Conservation (phyloP, 2,329 filamentous ascomycete species). For the Pseudogymnoascus sp. region DNA sequence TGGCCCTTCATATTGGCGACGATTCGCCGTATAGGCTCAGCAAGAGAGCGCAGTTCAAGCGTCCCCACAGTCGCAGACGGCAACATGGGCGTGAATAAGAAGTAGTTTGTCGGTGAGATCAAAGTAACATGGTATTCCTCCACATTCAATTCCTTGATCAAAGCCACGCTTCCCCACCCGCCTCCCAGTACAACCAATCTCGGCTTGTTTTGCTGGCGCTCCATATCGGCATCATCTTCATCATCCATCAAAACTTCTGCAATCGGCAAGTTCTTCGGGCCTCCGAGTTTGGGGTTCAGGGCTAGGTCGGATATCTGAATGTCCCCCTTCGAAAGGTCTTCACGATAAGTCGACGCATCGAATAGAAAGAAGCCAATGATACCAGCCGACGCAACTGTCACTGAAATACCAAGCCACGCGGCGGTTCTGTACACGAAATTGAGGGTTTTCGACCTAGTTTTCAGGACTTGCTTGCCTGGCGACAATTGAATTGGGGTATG, state of each 20-base stretch:
- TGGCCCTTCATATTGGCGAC: conserved; percentile 71
- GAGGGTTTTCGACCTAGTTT: conserved; percentile 38
- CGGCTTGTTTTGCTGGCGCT: conserved; percentile 74
- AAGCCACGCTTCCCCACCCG: conserved; percentile 88
- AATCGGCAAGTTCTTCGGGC: conserved; percentile 92
- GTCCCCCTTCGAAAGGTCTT: conserved; percentile 57
- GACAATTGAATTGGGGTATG: conserved; percentile 25
- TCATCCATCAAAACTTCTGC: conserved; percentile 83
- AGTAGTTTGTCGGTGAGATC: conserved; percentile 91
- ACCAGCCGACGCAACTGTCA: conserved; percentile 58
- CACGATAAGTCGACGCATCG: conserved; percentile 84
- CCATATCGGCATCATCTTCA: conserved; percentile 65
- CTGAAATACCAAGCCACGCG: conserved; percentile 65
- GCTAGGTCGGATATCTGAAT: conserved; percentile 79
- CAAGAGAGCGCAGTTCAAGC: conserved; percentile 78
- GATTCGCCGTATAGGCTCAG: conserved; percentile 87
- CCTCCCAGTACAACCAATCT: conserved; percentile 86
- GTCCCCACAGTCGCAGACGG: conserved; percentile 96
- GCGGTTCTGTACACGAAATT: conserved; percentile 62
- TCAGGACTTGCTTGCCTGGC: conserved; percentile 45
- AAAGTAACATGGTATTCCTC: conserved; percentile 95
- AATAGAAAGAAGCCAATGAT: conserved; percentile 86
- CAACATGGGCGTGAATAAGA: conserved; percentile 96
- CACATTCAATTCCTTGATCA: conserved; percentile 82
- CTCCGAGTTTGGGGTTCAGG: conserved; percentile 70